Evolutionary conservation across 148 eudicot species (phyloP), one percentile per base, ranked within the genome.

Genomic region (Camellia granthamiana): DNA sequence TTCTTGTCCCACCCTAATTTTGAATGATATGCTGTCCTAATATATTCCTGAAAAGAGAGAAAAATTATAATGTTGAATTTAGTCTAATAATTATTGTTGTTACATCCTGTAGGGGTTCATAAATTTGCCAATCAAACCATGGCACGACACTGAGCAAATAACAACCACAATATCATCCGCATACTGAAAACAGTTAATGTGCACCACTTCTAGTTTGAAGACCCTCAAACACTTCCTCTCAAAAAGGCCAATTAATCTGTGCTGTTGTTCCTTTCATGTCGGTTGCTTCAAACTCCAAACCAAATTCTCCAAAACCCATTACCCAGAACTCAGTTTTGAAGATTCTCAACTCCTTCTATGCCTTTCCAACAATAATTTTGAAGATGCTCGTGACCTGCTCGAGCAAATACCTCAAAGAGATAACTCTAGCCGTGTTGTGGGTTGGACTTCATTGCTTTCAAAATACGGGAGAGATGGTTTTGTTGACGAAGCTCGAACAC

Each of bases 371-470:
- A 76, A 83, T 58, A 80, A 77, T 13, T 18, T 83, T 18, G 47
- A 56, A 6, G n/a, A 79, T 61, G 88, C 83, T 72, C 88, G 86
- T 81, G 74, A 81, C 42, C 71, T 87, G 81, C 87, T 87, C 81
- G 79, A 81, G 68, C 75, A 87, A 81, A 84, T 87, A 81, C 81
- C 88, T 30, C 81, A 72, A 58, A 81, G 83, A 80, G 76, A 66
- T 10, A 58, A 62, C 43, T 30, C 60, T 7, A 61, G 77, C 51
- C 78, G 67, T 23, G 81, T 87, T 56, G 82, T 81, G 55, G n/a
- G 30, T 68, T 87, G 85, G 87, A 87, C 90, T 30, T 85, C 87
- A 18, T n/a, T 85, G 42, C 81, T 87, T 19, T 75, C 90, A 41
- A 81, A 60, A 64, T 83, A 83, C 65, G 56, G 84, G 38, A 85